Evolutionary conservation across 169 alveolate genomes (phyloP), one percentile per base, ranked within the genome.

Genomic region (Sarcocystis neurona): DNA sequence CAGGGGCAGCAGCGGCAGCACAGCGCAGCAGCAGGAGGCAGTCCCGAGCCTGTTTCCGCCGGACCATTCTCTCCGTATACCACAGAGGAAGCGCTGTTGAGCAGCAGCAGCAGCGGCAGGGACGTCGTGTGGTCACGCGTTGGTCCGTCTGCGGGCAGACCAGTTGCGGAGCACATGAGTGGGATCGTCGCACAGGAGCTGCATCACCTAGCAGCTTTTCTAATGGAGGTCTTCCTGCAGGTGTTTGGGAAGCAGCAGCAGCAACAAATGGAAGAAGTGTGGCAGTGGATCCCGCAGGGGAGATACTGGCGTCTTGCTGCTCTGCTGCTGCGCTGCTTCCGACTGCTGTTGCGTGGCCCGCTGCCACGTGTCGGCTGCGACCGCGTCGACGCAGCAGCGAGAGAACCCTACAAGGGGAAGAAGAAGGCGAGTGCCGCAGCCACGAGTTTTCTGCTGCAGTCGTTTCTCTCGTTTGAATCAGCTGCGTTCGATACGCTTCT

Each of bases 251-350:
- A 70, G 47, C 89, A 41, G 58, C 72, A 48, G 34, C 74, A 85
- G 56, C 77, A 43, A 50, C 58, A 77, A 70, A 66, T 48, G 48
- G 78, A 80, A 58, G 50, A 56, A n/a, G 86, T 74, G 2, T 72
- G 79, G 87, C 85, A 41, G 44, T 75, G 44, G 2, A 77, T 86
- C 53, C 91, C 91, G 39, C 88, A 74, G 44, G 70, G 70, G 48
- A 70, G 91, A 39, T 87, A 87, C 84, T 87, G 91, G 91, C 47
- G 87, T 34, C 37, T 87, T 32, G 91, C 87, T 4, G 63, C 50
- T 44, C 66, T 87, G 60, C 87, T 75, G 58, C 58, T 46, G 32
- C 79, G 91, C 43, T 56, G 18, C n/a, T 46, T 87, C 66, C 82
- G 87, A 12, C 50, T 47, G 0, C 27, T 87, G 10, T 41, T 87